Base-by-base conservation (phyloP, 164 flowering plant species). In the Tetrastigma voinierianum region DNA sequence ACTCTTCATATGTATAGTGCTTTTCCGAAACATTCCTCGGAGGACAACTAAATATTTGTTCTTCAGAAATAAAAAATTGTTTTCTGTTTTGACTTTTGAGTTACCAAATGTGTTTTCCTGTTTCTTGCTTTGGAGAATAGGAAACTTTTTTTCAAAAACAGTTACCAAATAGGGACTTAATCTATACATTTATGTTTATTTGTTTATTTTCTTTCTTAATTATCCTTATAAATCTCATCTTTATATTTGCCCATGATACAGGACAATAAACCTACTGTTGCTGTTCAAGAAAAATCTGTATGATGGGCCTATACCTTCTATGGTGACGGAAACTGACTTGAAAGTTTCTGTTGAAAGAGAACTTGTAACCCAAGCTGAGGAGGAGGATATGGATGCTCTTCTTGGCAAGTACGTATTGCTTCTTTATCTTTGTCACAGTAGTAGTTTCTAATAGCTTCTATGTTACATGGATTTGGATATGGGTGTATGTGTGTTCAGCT, bases 321-420 rank as follows among this genome's bases (percentile, higher is more conserved):
- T 77, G 23, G 84, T 84, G 43, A 73, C 83, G 66, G 91, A 85
- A 72, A 73, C 71, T 76, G 98, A 93, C 72, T 61, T 82, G 86
- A 89, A 86, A 74, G 99, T 96, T 46, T 88, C 90, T 51, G 99
- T 96, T 65, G 93, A 87, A 79, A 87, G 67, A 71, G 90, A 86
- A 21, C 93, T 92, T 68, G 94, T 90, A 17, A 84, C 96, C 47
- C 97, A 91, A 77, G 96, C 89, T 52, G 97, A 91, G 77, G 97
- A 91, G 77, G 97, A 91, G 67, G 97, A 91, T 71, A 91, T 90
- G 90, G 97, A 91, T 73, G 96, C 97, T 70, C 93, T 91, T 61
- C 78, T 91, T 75, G 97, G 93, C 56, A 89, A 93, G 97, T 91
- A 82, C 56, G 95, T 76, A 59, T 62, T 62, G 23, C 57, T 70